Conservation (phyloP, 2,329 filamentous ascomycete genomes). For the Paraphaeosphaeria minitans region DNA sequence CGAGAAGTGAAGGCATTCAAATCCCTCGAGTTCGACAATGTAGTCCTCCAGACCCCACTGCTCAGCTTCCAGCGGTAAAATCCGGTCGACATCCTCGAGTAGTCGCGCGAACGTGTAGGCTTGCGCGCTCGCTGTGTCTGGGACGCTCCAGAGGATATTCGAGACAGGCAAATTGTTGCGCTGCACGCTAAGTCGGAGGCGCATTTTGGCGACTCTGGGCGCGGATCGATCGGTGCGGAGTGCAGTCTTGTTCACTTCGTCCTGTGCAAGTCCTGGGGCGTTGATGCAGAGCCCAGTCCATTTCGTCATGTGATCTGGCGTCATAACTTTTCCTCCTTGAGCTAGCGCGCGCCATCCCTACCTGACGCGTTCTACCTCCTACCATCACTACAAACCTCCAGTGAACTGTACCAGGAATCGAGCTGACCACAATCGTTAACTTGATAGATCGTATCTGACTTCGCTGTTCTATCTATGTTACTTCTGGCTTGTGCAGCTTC, state of each 20-base stretch:
- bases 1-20: constrained; percentile 88
- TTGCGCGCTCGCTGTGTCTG: constrained; percentile 36
- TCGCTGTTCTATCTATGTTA: no score
- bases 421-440: no score
- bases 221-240: constrained; percentile 4
- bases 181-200: constrained; percentile 45
- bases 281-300: constrained; percentile 11
- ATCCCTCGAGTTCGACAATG: constrained; percentile 75
- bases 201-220: constrained; percentile 30
- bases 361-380: no score
- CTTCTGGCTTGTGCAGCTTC: no score
- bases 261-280: not conserved
- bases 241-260: not conserved
- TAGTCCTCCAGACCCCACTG: constrained; percentile 93
- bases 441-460: no score
- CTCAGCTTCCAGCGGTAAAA: constrained; percentile 78
- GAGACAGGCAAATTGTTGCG: constrained; percentile 43
- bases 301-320: constrained; percentile 13
- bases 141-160: constrained; percentile 47
- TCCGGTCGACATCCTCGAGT: constrained; percentile 76
- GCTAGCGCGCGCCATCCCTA: not conserved
- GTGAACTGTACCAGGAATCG: no score
- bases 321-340: not conserved
- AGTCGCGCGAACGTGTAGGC: constrained; percentile 72
- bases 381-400: no score